Conservation (phyloP, 2,329 filamentous ascomycete species). For the Peltaster fructicola region DNA sequence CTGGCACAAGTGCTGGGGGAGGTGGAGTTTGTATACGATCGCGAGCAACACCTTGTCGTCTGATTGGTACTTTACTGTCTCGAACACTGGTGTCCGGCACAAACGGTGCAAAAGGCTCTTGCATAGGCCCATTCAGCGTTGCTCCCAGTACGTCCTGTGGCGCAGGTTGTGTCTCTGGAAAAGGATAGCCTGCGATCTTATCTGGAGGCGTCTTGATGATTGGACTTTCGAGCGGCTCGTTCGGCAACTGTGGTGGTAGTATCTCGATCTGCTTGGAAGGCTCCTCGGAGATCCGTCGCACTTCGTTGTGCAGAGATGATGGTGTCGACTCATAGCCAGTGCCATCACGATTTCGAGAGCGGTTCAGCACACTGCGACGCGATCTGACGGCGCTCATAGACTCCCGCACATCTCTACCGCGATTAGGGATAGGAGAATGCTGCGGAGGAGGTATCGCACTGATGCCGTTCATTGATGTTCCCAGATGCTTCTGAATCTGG, state of each 20-base stretch:
- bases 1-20: slow-evolving; percentile 26
- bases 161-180: slow-evolving; percentile 8
- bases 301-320: slow-evolving; percentile 30
- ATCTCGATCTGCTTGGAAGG: slow-evolving; percentile 20
- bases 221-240: slow-evolving; percentile 25
- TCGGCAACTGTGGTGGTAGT: slow-evolving; percentile 14
- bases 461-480: slow-evolving; percentile 61
- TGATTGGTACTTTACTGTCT: no score
- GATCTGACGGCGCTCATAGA: slow-evolving; percentile 58
- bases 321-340: slow-evolving; percentile 41
- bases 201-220: slow-evolving; percentile 47
- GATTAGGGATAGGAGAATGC: slow-evolving; percentile 67
- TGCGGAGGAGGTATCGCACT: slow-evolving; percentile 67
- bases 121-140: slow-evolving; percentile 19
- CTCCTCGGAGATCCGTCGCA: slow-evolving; percentile 46
- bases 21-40: slow-evolving; percentile 19
- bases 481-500: slow-evolving; percentile 88
- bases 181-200: slow-evolving; percentile 29
- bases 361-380: slow-evolving; percentile 29
- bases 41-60: neutral
- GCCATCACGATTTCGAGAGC: slow-evolving; percentile 9
- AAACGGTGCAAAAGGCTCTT: slow-evolving; percentile 11
- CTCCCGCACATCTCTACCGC: slow-evolving; percentile 67
- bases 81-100: no score
- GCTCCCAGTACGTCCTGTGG: slow-evolving; percentile 11